Evolutionary conservation across 352 stramenopile genomes (phyloP).

Genomic region (Phytophthora tubulina): DNA sequence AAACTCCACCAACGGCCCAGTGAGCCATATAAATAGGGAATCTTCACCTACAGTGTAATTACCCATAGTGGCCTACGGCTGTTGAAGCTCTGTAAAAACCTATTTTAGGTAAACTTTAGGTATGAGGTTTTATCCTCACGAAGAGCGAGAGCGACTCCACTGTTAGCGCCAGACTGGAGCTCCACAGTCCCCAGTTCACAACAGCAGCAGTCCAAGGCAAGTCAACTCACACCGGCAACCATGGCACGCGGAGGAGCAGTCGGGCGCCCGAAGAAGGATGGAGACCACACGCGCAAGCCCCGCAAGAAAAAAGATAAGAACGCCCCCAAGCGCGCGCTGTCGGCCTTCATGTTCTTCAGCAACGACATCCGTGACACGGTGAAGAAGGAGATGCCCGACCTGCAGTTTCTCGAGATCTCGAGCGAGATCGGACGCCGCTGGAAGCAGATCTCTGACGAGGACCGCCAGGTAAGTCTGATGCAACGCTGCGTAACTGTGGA

Average conservation of each 20-base stretch:
- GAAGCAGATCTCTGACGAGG: conserved; percentile 76
- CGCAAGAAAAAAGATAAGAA: conserved; percentile 94
- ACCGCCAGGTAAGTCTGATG: conserved; percentile 58
- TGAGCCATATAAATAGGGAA: conserved; percentile 39
- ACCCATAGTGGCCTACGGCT: conserved; percentile 39
- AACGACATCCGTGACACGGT: conserved; percentile 91
- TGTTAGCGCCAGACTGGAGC: conserved; percentile 9
- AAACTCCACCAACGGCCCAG: conserved; percentile 1
- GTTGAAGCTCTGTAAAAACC: conserved; percentile 27
- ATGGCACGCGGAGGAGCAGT: conserved; percentile 70
- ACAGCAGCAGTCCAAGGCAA: conserved; percentile 49
- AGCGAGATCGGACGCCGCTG: conserved; percentile 88
- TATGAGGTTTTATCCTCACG: background rate
- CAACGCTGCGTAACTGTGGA: conserved; percentile 3
- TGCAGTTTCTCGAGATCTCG: conserved; percentile 88
- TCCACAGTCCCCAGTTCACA: conserved; percentile 48
- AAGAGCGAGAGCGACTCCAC: background rate
- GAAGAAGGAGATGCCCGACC: conserved; percentile 89
- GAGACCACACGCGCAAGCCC: conserved; percentile 75
- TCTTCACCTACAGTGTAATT: conserved; percentile 33
- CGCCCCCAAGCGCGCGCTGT: conserved; percentile 89
- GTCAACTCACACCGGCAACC: conserved; percentile 48
- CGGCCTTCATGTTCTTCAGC: conserved; percentile 93
- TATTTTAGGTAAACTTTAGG: background rate
- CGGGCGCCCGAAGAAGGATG: conserved; percentile 76